phyloP scores from a whole-genome alignment of 1,284 basidiomycete genomes.

The Coniferiporia weirii region DNA sequence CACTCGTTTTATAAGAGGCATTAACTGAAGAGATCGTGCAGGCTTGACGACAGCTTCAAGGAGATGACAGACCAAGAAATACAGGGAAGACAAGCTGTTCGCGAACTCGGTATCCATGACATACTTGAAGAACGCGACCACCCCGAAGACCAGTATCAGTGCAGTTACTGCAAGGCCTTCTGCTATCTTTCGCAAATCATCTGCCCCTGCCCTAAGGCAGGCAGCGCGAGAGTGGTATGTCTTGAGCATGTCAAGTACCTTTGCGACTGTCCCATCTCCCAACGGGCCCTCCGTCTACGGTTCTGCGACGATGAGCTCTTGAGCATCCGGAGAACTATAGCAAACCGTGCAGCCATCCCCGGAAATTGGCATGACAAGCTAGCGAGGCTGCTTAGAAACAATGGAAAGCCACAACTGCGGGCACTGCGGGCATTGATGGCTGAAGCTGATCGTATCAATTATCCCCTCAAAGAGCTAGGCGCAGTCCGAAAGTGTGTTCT shows the following conservation, averaged over 20 bases:
- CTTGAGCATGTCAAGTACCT: conserved; percentile 79
- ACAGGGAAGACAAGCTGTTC: conserved; percentile 55
- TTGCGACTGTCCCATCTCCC: conserved; percentile 61
- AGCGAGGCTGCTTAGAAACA: conserved; percentile 60
- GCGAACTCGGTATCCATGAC: conserved; percentile 58
- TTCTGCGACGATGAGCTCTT: conserved; percentile 78
- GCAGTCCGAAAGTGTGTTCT: conserved; percentile 75
- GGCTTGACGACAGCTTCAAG: conserved; percentile 77
- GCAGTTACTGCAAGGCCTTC: conserved; percentile 89
- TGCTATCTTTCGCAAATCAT: conserved; percentile 93
- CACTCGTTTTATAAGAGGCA: conserved; percentile 15
- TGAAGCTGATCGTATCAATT: conserved; percentile 84
- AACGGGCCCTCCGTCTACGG: conserved; percentile 70
- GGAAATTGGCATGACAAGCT: conserved; percentile 73
- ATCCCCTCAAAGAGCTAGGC: conserved; percentile 66
- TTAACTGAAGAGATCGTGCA: conserved; percentile 30
- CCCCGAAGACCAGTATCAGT: conserved; percentile 93
- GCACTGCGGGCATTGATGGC: conserved; percentile 72
- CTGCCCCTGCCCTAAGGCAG: conserved; percentile 57
- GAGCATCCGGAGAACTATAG: conserved; percentile 61
- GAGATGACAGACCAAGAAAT: conserved; percentile 91
- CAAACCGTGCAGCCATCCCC: conserved; percentile 71
- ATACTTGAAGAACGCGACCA: conserved; percentile 75
- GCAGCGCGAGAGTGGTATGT: conserved; percentile 66
- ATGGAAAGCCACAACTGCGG: conserved; percentile 67